Percentiles rank a stretch among this genome's conserved stretches.
These are phyloP conservation scores for Crucihimalaya himalaica DNA, from an alignment of 345 rosid species.

Conservation along the genomic window DNA sequence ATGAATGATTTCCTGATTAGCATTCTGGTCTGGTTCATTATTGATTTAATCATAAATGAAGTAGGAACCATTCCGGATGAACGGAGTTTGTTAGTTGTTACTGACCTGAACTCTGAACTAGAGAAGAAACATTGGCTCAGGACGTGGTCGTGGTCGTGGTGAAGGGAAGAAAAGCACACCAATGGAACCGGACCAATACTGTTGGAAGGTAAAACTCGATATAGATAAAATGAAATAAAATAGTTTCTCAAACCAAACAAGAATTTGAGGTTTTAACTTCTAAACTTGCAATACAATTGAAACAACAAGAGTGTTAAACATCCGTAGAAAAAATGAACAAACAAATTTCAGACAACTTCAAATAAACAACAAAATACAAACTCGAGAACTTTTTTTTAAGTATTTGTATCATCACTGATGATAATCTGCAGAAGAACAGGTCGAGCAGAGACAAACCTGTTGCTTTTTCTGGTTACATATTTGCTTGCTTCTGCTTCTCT, in stretches of 20 bases:
- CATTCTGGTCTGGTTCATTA: too few species aligned
- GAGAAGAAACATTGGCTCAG: not conserved
- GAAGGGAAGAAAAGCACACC: not conserved
- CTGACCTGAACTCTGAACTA: too few species aligned
- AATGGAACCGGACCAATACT: not conserved
- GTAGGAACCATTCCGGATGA: not conserved
- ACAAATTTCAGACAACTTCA: slow-evolving; percentile 24
- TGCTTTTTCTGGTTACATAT: slow-evolving; percentile 7
- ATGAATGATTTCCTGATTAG: too few species aligned
- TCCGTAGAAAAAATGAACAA: slow-evolving; percentile 24
- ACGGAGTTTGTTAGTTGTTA: not conserved
- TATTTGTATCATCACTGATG: slow-evolving; percentile 16
- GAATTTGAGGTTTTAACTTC: slow-evolving; percentile 8
- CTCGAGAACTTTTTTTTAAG: not conserved
- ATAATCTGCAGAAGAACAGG: slow-evolving; percentile 11
- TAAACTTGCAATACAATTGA: slow-evolving; percentile 23
- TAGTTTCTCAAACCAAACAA: slow-evolving; percentile 14
- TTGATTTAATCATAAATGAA: too few species aligned
- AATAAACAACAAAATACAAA: slow-evolving; percentile 28
- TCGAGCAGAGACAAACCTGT: slow-evolving; percentile 1
- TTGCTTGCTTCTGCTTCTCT: slow-evolving; percentile 11
- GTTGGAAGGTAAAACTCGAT: not conserved
- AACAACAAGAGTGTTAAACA: slow-evolving; percentile 12
- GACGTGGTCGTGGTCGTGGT: not conserved
- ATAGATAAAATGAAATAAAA: slow-evolving; percentile 2